Evolutionary conservation across 768 basidiomycete species (phyloP), one percentile per base, ranked within the genome.

Genomic region (Sutorius australiensis): DNA sequence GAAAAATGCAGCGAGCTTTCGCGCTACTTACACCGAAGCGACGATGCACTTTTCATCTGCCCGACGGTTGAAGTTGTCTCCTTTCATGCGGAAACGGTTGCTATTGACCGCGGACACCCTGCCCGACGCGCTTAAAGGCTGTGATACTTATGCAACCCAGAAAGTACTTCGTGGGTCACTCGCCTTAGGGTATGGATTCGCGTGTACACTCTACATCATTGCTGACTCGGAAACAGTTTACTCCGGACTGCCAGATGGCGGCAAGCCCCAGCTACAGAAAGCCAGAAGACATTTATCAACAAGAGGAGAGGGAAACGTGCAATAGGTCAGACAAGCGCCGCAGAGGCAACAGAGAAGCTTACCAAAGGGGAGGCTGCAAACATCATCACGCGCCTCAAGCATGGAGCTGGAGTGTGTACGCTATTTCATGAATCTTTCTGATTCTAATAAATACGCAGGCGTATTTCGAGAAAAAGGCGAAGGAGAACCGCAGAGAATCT

Each of bases 301-400:
- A 84, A 80, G 58, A 74, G 83, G 33, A 80, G 80, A 75, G 64
- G 67, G 40, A 69, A 57, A 37, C 54, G 73, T 56, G 55, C 58
- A 46, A 41, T 63, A 50, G 51, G 58, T 44, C 55, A 37, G 46
- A 56, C 57, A n/a, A 48, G 54, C 10, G 51, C 57, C 16, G 62
- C 53, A n/a, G 62, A 63, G 16, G 50, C 62, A 31, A 64, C 82
- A 5, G 66, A 61, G 41, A 68, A 53, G 0, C 61, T 94, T 60
- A 91, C 81, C 1, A 92, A 89, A 66, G 92, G 92, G 3, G 78
- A 88, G 57, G 89, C 90, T 28, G 86, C 85, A 0, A 83, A 84
- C 57, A 83, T 92, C 41, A 87, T 94, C 55, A 83, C 83, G 21
- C 83, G 90, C 9, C 54, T 89, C 51, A 86, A 81, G 64, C 85